These are phyloP conservation scores for Cystoderma amianthinum DNA, from an alignment of 768 basidiomycete genomes.

Conservation along the genomic window DNA sequence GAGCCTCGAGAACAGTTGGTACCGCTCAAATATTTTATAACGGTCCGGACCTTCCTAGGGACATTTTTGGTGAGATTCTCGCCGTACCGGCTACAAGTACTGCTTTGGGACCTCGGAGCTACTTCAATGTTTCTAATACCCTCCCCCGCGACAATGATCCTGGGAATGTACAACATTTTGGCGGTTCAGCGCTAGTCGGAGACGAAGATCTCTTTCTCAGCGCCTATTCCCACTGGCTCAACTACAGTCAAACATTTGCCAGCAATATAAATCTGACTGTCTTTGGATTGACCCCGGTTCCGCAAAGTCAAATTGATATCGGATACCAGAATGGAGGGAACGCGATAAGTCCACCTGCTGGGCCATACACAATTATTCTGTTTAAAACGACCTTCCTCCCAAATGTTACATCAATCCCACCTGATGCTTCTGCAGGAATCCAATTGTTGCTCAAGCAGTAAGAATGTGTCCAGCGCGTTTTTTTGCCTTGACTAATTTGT, in stretches of 20 bases:
- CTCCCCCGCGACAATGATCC: constrained; percentile 19
- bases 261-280: constrained; percentile 4
- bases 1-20: constrained; percentile 13
- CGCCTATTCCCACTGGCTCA: constrained; percentile 22
- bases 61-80: constrained; percentile 30
- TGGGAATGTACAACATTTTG: constrained; percentile 27
- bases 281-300: constrained; percentile 28
- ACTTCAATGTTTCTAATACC: constrained; percentile 23
- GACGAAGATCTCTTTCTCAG: constrained; percentile 19
- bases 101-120: constrained; percentile 23
- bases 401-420: not conserved
- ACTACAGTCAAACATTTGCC: constrained; percentile 16
- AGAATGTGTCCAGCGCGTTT: not conserved
- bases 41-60: constrained; percentile 22
- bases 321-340: constrained; percentile 27
- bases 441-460: constrained; percentile 1
- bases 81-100: constrained; percentile 22
- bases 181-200: constrained; percentile 26
- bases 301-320: constrained; percentile 22
- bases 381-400: constrained; percentile 4
- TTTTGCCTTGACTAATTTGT: not conserved
- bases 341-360: constrained; percentile 26
- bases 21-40: constrained; percentile 27
- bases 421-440: not conserved
- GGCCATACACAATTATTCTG: constrained; percentile 24